Evolutionary conservation across 2,329 filamentous ascomycete species (phyloP).

Genomic region (Dissoconium aciculare): DNA sequence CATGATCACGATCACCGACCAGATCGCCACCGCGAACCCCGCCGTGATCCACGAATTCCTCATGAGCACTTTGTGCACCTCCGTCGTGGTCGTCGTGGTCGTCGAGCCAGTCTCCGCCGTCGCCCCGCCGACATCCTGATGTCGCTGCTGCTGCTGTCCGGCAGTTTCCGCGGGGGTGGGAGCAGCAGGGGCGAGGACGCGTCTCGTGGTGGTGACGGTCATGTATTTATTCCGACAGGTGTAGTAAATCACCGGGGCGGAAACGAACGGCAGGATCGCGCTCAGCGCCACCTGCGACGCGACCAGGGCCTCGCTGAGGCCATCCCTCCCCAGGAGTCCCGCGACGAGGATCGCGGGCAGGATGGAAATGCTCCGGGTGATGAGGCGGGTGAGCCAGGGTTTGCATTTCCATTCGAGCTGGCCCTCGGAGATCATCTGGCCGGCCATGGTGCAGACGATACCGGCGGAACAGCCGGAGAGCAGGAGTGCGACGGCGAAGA

Average conservation of each 20-base stretch:
- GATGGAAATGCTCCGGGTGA: slow-evolving; percentile 69
- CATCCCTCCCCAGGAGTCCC: slow-evolving; percentile 55
- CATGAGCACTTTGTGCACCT: slow-evolving; percentile 38
- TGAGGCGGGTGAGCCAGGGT: slow-evolving; percentile 64
- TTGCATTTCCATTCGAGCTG: slow-evolving; percentile 58
- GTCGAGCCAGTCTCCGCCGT: too few relatives aligned
- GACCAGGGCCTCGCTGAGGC: slow-evolving; percentile 56
- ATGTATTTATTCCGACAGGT: slow-evolving; percentile 68
- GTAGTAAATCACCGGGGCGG: slow-evolving; percentile 70
- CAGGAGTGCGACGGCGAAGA: slow-evolving; percentile 72
- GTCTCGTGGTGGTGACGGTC: slow-evolving; percentile 41
- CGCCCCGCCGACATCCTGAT: too few relatives aligned
- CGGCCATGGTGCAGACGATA: slow-evolving; percentile 77
- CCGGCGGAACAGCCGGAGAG: slow-evolving; percentile 69
- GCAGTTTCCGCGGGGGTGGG: too few relatives aligned
- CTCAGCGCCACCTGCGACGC: slow-evolving; percentile 66
- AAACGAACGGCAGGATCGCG: slow-evolving; percentile 68
- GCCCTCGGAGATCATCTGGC: slow-evolving; percentile 78
- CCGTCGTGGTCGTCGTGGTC: neutral
- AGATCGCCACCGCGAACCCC: slow-evolving; percentile 46
- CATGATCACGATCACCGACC: slow-evolving; percentile 61
- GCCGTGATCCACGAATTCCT: slow-evolving; percentile 54
- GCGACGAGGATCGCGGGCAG: slow-evolving; percentile 73
- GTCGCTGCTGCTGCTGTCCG: neutral
- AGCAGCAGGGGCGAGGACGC: too few relatives aligned